Base-by-base conservation (phyloP, 1,139 yeast species). In the Eremothecium sinecaudum region DNA sequence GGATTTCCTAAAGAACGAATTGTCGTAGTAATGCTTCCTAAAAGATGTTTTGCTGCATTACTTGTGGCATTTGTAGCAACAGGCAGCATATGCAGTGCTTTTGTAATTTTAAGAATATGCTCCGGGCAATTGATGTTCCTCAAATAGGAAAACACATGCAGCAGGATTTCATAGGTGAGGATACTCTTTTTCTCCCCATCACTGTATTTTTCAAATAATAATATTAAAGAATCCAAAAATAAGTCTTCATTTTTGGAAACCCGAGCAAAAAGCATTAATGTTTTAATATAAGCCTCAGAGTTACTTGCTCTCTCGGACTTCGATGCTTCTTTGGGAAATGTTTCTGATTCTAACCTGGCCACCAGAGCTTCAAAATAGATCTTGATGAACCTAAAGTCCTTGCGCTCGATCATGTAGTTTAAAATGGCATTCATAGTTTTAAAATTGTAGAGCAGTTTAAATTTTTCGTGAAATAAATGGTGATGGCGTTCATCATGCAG, bases 1-100 rank as follows among this genome's bases (percentile, higher is more conserved):
- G 56, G 50, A 31, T 53, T 56, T 25, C 50, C 45, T 16, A 50
- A 52, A 5, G 44, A 35, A 26, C 50, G 38, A n/a, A 51, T 23
- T 3, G 52, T 40, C 2, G 44, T 25, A 4, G 34, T 22, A 11
- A 53, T 16, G 28, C 47, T 49, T 2, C 40, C 42, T 5, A 45
- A 24, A 4, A 51, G 18, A 12, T 35, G 39, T n/a, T 40, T 41
- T 13, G 27, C 32, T 5, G 37, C 34, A 26, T 35, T 38, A 18
- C 36, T 35, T 7, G 24, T 24, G 10, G 36, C 24, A 7, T 42
- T 24, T 4, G 39, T 32, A 5, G 38, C 31, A 13, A 34, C 32
- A 8, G 40, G 36, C 2, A 47, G 18, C 5, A 38, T 18, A 8
- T 13, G 24, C 24, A 21, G n/a, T 11, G 13, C 24, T 2, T 47